Percentiles rank a stretch among this genome's conserved stretches.
Evolutionary conservation across 2,329 filamentous ascomycete species (phyloP).

Genomic region (Talaromyces piceae): DNA sequence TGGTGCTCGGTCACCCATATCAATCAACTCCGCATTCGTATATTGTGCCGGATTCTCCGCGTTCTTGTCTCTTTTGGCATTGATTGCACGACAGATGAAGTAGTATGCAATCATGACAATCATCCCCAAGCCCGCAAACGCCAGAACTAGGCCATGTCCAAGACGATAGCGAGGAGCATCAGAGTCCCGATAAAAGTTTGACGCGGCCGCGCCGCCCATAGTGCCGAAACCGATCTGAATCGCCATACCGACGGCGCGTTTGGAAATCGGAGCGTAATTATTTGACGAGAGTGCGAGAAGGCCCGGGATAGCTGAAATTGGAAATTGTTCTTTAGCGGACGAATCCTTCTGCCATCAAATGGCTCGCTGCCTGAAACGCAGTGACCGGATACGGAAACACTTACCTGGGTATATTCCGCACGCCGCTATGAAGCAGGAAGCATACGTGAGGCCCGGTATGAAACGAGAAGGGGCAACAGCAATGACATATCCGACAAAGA

Average conservation of each 20-base stretch:
- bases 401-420: conserved; percentile 3
- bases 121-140: background rate
- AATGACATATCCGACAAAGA: conserved; percentile 2
- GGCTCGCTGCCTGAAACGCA: too few species aligned
- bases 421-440: background rate
- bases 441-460: conserved; percentile 5
- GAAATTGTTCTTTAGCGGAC: too few species aligned
- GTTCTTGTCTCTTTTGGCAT: background rate
- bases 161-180: conserved; percentile 2
- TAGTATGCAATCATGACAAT: background rate
- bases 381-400: too few species aligned
- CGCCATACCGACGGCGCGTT: conserved; percentile 2
- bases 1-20: background rate
- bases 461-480: background rate
- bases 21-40: background rate
- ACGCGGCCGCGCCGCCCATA: conserved; percentile 1
- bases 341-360: too few species aligned
- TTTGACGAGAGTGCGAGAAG: conserved; percentile 2
- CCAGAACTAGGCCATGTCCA: background rate
- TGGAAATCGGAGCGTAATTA: conserved; percentile 1
- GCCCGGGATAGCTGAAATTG: background rate
- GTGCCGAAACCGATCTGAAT: conserved; percentile 5
- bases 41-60: background rate
- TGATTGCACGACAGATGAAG: background rate
- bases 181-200: conserved; percentile 1